Conservation (phyloP, 2,329 filamentous ascomycete species). For the Leptographium procerum region DNA sequence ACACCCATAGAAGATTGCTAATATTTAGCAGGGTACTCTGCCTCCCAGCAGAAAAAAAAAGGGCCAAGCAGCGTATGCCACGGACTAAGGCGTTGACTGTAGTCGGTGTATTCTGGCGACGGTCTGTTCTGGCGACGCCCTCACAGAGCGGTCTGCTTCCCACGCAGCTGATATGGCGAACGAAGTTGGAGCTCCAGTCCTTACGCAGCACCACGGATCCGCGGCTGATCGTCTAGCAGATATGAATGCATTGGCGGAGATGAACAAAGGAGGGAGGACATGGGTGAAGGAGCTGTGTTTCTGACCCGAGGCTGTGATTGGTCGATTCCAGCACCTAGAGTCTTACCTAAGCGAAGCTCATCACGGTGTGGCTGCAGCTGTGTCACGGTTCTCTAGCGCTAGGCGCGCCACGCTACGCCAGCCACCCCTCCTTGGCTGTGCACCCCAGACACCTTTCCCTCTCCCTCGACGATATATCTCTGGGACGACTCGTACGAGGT, state of each 20-base stretch:
- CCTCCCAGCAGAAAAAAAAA: too few relatives aligned
- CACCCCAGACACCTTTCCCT: neutral
- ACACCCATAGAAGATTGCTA: too few relatives aligned
- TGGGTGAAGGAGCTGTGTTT: neutral
- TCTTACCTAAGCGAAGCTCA: neutral
- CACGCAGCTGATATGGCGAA: too few relatives aligned
- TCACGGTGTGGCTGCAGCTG: neutral
- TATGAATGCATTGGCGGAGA: too few relatives aligned
- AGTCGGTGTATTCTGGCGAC: too few relatives aligned
- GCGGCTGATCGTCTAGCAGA: neutral
- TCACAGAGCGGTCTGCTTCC: too few relatives aligned
- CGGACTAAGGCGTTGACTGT: too few relatives aligned
- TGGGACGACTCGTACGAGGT: neutral
- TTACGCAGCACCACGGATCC: neutral
- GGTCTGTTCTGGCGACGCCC: too few relatives aligned
- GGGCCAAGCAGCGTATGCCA: too few relatives aligned
- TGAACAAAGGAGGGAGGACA: neutral
- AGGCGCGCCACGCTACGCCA: neutral
- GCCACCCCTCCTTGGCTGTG: neutral
- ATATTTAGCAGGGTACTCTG: too few relatives aligned
- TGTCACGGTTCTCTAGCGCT: neutral
- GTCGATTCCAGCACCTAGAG: neutral
- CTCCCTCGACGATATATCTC: neutral
- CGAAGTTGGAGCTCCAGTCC: too few relatives aligned
- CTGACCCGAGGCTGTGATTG: neutral